phyloP scores from a whole-genome alignment of 495 filamentous ascomycete genomes.

The Aspergillus diversus region DNA sequence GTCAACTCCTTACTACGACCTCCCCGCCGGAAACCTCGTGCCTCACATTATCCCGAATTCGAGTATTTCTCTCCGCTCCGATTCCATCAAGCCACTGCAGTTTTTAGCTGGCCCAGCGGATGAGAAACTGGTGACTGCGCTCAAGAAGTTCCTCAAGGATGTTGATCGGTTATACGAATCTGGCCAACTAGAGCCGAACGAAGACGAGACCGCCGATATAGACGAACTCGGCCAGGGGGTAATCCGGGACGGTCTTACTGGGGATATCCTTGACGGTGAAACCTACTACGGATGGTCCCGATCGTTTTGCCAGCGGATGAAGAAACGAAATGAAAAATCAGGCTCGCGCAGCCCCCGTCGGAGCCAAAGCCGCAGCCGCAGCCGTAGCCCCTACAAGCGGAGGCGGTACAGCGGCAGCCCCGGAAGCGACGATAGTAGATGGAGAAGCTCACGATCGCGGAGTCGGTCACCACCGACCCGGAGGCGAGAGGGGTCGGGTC shows the following conservation, averaged over 20 bases:
- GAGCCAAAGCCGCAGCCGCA: constrained; percentile 39
- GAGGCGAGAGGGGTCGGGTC: constrained; percentile 19
- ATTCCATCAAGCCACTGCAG: constrained; percentile 73
- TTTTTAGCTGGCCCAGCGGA: constrained; percentile 74
- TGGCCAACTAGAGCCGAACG: constrained; percentile 43
- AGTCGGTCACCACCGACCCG: constrained; percentile 27
- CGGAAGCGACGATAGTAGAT: constrained; percentile 39
- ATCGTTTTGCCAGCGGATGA: constrained; percentile 81
- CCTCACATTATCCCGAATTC: constrained; percentile 79
- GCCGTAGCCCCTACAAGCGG: constrained; percentile 42
- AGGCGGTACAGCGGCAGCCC: constrained; percentile 55
- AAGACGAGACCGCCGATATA: constrained; percentile 55
- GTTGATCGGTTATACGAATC: constrained; percentile 64
- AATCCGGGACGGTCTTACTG: constrained; percentile 60
- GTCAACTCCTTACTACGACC: constrained; percentile 76
- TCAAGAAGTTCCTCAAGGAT: constrained; percentile 70
- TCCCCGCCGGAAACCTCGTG: constrained; percentile 82
- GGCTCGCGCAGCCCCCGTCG: constrained; percentile 27
- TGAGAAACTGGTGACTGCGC: constrained; percentile 61
- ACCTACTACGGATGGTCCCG: constrained; percentile 89
- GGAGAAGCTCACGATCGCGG: constrained; percentile 31
- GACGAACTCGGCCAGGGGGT: constrained; percentile 75
- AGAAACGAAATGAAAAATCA: constrained; percentile 51
- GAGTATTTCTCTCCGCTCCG: constrained; percentile 68
- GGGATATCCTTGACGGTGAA: constrained; percentile 63